These are phyloP conservation scores for Rhodotorula babjevae DNA, from an alignment of 768 basidiomycete species.

Conservation along the genomic window DNA sequence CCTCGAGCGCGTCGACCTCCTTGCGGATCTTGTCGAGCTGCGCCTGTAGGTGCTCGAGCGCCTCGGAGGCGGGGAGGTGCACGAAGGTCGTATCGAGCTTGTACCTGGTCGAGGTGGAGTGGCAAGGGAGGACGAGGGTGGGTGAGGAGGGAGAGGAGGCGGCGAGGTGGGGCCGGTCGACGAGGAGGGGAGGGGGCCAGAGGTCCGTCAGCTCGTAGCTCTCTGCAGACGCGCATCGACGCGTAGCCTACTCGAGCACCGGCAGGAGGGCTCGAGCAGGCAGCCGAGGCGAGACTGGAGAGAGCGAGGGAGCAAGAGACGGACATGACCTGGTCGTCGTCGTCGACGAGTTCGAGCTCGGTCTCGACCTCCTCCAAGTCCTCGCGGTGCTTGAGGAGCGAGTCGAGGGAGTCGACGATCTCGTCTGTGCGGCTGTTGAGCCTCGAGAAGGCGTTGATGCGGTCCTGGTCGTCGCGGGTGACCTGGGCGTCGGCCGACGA, in stretches of 20 bases:
- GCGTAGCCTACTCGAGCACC: neutral
- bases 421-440: constrained; percentile 48
- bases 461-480: constrained; percentile 46
- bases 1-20: constrained; percentile 13
- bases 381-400: constrained; percentile 47
- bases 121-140: neutral
- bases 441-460: constrained; percentile 50
- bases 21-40: constrained; percentile 11
- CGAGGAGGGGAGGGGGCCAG: too few species aligned
- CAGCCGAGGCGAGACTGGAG: too few species aligned
- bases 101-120: constrained; percentile 41
- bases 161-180: too few species aligned
- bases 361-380: constrained; percentile 49
- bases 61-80: constrained; percentile 45
- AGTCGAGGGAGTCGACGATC: constrained; percentile 46
- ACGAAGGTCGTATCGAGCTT: constrained; percentile 50
- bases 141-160: too few species aligned
- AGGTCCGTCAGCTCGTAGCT: too few species aligned
- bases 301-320: neutral
- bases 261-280: neutral
- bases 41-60: constrained; percentile 30
- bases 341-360: constrained; percentile 49
- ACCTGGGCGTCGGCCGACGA: constrained; percentile 8
- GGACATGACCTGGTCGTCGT: constrained; percentile 46
- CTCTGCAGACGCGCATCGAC: too few species aligned